Evolutionary conservation across 805 yeast species (phyloP).

Genomic region (Hyphopichia homilentoma): DNA sequence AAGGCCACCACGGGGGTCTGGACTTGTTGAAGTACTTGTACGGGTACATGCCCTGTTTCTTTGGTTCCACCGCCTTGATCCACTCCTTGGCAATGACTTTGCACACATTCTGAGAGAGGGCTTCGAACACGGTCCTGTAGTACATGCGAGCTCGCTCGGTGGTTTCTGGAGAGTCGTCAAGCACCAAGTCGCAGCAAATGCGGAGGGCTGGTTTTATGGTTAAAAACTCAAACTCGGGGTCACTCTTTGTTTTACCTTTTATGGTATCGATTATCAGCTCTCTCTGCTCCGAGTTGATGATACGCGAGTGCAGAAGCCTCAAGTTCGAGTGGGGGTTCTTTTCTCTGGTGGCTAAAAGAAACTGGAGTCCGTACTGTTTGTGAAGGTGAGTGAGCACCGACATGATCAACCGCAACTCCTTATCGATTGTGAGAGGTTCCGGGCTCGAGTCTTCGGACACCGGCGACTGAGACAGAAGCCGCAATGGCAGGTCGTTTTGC

Average conservation of each 20-base stretch:
- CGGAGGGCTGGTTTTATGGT: slow-evolving; percentile 9
- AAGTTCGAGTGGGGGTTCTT: neutral
- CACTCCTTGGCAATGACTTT: slow-evolving; percentile 62
- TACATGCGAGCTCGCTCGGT: no score
- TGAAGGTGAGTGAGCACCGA: neutral
- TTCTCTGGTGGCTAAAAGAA: slow-evolving; percentile 1
- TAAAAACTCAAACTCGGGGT: slow-evolving; percentile 3
- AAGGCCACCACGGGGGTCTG: slow-evolving; percentile 75
- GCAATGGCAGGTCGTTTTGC: no score
- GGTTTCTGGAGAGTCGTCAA: slow-evolving; percentile 10
- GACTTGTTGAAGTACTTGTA: slow-evolving; percentile 49
- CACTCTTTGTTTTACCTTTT: neutral
- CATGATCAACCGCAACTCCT: neutral
- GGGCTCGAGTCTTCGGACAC: no score
- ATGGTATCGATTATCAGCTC: neutral
- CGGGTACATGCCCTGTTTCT: slow-evolving; percentile 60
- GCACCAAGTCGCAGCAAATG: slow-evolving; percentile 1
- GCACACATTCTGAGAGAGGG: slow-evolving; percentile 37
- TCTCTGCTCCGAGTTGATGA: neutral
- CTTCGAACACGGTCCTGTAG: slow-evolving; percentile 14
- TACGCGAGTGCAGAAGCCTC: slow-evolving; percentile 1
- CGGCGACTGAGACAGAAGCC: no score
- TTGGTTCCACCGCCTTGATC: slow-evolving; percentile 65
- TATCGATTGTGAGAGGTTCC: no score
- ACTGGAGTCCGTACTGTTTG: neutral